These are phyloP conservation scores for Sicyos baderoa DNA, from an alignment of 306 rosid species.

Conservation along the genomic window DNA sequence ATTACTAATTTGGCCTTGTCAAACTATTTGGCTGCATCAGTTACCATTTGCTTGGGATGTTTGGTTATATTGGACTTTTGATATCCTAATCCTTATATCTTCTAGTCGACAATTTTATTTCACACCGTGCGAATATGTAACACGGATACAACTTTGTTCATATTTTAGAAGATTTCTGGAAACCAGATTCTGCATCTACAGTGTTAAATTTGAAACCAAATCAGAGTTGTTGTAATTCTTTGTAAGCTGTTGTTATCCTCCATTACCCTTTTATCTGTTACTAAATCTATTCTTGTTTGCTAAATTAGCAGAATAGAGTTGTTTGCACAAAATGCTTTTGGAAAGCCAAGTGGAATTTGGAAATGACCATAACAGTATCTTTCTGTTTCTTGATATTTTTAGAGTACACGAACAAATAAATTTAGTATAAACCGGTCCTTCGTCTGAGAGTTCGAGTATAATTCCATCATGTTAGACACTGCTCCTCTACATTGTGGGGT, in stretches of 20 bases:
- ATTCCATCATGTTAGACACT: not conserved
- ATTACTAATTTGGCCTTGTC: conserved; percentile 9
- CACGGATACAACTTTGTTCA: not conserved
- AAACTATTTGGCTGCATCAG: not conserved
- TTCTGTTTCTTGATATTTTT: not conserved
- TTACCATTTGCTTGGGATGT: not conserved
- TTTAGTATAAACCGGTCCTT: not conserved
- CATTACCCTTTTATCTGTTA: not conserved
- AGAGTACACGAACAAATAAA: not conserved
- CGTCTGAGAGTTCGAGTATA: not conserved
- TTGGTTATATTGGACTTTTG: not conserved
- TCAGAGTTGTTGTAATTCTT: not conserved
- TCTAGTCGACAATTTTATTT: not conserved
- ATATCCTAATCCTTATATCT: not conserved
- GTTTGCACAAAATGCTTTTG: not conserved
- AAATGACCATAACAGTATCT: not conserved
- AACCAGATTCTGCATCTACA: not conserved
- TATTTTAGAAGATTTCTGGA: not conserved
- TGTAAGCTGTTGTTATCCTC: not conserved
- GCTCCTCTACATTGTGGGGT: not conserved
- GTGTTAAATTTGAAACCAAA: not conserved
- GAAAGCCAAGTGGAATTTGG: not conserved
- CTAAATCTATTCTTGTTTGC: not conserved
- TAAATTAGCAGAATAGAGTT: not conserved
- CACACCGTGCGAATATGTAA: not conserved